Base-by-base conservation (phyloP, 768 basidiomycete genomes). In the Kwoniella sp. region DNA sequence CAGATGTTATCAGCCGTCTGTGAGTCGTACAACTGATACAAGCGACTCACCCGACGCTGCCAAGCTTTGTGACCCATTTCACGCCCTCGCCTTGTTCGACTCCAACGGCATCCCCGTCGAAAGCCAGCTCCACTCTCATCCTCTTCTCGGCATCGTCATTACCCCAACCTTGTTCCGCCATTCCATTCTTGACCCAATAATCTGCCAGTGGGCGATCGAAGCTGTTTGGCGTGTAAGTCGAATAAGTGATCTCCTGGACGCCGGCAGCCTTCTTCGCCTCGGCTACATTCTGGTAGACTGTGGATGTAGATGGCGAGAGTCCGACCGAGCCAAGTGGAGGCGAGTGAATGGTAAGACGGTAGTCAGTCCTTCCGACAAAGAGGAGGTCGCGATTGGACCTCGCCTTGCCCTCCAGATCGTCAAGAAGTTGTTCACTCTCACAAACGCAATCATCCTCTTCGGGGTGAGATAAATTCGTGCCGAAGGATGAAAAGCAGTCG, bases 141-240 rank as follows among this genome's bases (percentile, higher is more conserved):
- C 66, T 61, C 54, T 72, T 74, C 50, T 72, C 67, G 20, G 22
- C 23, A 20, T 69, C 70, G 48, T 73, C 71, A 22, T 70, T 69
- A 20, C 34, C 47, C 60, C 66, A 70, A 37, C 62, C 20, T 31
- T 62, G 57, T 45, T 65, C 62, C 34, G 53, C 63, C 59, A 54
- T 51, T 41, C 87, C 87, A 1, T 91, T 89, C 38, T 85, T 87
- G 7, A 84, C 85, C 82, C 95, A 97, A 11, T 86, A 78, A 4
- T 86, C 82, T 75, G 95, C 93, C 13, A 88, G 73, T 8, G 85
- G 82, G 68, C 85, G 86, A 77, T 94, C 91, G 79, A 89, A 88
- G 75, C 90, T 92, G 78, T 94, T 94, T 4, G 95, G 93, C 0
- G 93, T 92, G 79, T 97, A 97, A 0, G 89, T 87, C 0, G 94